Conservation (phyloP, 2,329 filamentous ascomycete species). For the Penicillium fuscoglaucum region DNA sequence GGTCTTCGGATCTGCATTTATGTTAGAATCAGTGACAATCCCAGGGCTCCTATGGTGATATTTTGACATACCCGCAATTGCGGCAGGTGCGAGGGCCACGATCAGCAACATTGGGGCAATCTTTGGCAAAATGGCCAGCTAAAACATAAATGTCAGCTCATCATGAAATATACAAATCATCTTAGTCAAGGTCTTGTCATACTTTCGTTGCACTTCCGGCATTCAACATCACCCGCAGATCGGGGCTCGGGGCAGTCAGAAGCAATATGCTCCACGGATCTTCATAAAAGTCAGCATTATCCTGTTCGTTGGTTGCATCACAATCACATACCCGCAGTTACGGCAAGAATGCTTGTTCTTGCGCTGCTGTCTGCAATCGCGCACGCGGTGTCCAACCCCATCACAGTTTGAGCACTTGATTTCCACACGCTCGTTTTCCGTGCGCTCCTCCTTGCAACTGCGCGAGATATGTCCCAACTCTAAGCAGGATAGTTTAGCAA, state of each 20-base stretch:
- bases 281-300: conserved; percentile 27
- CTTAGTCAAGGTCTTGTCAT: neutral
- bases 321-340: conserved; percentile 50
- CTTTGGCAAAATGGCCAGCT: conserved; percentile 50
- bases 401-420: conserved; percentile 55
- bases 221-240: conserved; percentile 47
- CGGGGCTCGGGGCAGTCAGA: conserved; percentile 51
- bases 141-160: conserved; percentile 10
- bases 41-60: neutral
- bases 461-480: conserved; percentile 52
- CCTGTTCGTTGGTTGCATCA: neutral
- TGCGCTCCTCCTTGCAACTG: conserved; percentile 51
- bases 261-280: conserved; percentile 48
- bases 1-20: conserved; percentile 41
- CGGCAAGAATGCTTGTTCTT: conserved; percentile 48
- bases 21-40: conserved; percentile 16
- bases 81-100: conserved; percentile 40
- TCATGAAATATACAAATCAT: neutral
- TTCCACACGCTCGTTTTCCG: conserved; percentile 39
- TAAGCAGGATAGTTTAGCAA: conserved; percentile 19
- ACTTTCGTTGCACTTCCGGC: conserved; percentile 47
- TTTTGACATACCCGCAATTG: conserved; percentile 46
- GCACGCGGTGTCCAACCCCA: conserved; percentile 49
- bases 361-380: conserved; percentile 47
- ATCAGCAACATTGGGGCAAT: conserved; percentile 43